Conservation (phyloP, 73 alveolate genomes). For the Tetrahymena borealis region DNA sequence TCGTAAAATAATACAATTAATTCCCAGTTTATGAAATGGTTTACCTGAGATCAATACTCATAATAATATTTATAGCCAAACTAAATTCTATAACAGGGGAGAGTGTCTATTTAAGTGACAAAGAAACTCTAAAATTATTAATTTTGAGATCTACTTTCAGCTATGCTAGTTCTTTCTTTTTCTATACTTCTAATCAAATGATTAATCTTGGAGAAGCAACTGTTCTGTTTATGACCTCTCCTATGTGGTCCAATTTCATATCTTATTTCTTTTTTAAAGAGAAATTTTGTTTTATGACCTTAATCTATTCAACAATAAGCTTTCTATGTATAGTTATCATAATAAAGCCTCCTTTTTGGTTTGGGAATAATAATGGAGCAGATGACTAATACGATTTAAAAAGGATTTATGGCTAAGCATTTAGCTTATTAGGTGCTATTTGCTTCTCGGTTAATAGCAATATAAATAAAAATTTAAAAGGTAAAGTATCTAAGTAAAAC, state of each 20-base stretch:
- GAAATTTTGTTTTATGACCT: background rate
- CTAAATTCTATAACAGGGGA: background rate
- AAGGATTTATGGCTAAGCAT: background rate
- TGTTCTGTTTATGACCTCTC: background rate
- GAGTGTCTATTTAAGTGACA: background rate
- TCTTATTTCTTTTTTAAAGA: background rate
- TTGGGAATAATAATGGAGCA: background rate
- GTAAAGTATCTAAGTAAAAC: background rate
- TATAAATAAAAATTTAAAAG: background rate
- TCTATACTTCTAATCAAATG: background rate
- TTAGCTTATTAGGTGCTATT: background rate
- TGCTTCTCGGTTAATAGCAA: background rate
- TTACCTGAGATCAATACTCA: background rate
- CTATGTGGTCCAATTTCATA: background rate
- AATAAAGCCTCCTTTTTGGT: background rate
- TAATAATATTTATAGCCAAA: background rate
- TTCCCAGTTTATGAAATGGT: background rate
- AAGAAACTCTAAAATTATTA: background rate
- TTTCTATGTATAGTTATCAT: background rate
- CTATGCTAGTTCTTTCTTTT: background rate
- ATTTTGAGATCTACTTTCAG: background rate
- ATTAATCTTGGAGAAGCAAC: background rate
- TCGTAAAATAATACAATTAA: background rate
- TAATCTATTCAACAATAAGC: background rate
- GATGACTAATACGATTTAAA: background rate